Percentiles rank a stretch among this genome's conserved stretches.
phyloP scores from a whole-genome alignment of 805 yeast species.

The Saccharomyces paradoxus region DNA sequence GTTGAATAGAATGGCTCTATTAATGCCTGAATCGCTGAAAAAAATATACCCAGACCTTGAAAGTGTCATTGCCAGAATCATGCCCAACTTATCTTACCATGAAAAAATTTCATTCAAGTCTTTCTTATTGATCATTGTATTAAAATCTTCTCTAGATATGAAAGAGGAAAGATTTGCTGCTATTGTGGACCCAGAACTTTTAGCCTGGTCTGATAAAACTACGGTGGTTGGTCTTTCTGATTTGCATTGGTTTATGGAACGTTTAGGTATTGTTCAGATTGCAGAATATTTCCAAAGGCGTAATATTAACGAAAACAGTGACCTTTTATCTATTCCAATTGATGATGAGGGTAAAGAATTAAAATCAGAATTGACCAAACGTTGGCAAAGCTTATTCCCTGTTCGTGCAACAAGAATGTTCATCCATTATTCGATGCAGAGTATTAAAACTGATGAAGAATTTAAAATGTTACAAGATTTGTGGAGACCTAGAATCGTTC shows the following conservation, averaged over 20 bases:
- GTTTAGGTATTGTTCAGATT: conserved; percentile 88
- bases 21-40: conserved; percentile 87
- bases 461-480: conserved; percentile 56
- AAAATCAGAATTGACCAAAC: conserved; percentile 72
- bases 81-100: conserved; percentile 73
- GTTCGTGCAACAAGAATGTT: conserved; percentile 91
- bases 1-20: conserved; percentile 81
- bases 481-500: conserved; percentile 91
- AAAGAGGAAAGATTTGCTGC: conserved; percentile 72
- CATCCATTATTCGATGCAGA: conserved; percentile 91
- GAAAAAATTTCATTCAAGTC: conserved; percentile 93
- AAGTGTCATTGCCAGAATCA: conserved; percentile 62
- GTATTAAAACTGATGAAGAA: conserved; percentile 70
- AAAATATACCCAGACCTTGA: conserved; percentile 78
- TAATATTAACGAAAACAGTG: conserved; percentile 68
- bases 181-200: conserved; percentile 87
- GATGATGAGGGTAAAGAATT: conserved; percentile 79
- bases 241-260: conserved; percentile 96
- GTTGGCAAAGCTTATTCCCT: conserved; percentile 92
- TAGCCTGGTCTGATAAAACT: conserved; percentile 86
- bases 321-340: conserved; percentile 71
- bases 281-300: conserved; percentile 83
- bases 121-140: conserved; percentile 83
- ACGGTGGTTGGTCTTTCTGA: conserved; percentile 86
- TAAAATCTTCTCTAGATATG: conserved; percentile 65